Conservation (phyloP, 2,329 filamentous ascomycete genomes). For the Drechslerella coelobrocha region DNA sequence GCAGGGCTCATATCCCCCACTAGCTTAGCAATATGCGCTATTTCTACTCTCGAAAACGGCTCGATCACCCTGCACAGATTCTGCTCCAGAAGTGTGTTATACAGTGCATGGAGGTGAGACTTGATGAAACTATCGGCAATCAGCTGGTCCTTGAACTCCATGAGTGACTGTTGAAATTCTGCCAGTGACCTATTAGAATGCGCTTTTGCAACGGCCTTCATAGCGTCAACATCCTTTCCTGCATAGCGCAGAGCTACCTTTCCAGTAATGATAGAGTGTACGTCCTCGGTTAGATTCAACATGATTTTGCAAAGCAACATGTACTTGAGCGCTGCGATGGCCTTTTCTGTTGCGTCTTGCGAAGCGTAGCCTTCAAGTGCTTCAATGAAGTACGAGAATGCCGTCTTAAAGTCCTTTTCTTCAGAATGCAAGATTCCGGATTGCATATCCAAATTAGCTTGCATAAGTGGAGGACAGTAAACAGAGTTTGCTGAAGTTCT, state of each 20-base stretch:
- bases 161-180: constrained; percentile 93
- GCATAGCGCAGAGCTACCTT: constrained; percentile 98
- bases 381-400: constrained; percentile 99
- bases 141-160: constrained; percentile 89
- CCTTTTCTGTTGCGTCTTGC: constrained; percentile 84
- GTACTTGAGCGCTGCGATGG: constrained; percentile 97
- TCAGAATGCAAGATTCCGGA: constrained; percentile 98
- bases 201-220: constrained; percentile 97
- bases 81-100: constrained; percentile 99
- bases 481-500: constrained; percentile 95
- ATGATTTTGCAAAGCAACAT: constrained; percentile 99
- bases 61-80: constrained; percentile 99
- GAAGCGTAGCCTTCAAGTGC: constrained; percentile 95
- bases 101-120: constrained; percentile 91
- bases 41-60: constrained; percentile 95
- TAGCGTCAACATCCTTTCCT: constrained; percentile 92
- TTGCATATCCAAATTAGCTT: constrained; percentile 98
- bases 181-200: constrained; percentile 95
- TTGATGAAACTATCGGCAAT: constrained; percentile 95
- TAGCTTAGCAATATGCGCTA: constrained; percentile 96
- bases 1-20: constrained; percentile 86
- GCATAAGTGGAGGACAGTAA: constrained; percentile 92
- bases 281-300: constrained; percentile 95
- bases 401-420: constrained; percentile 98
- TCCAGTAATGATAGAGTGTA: constrained; percentile 89